Base-by-base conservation (phyloP, 2,329 filamentous ascomycete genomes). In the Fusarium mundagurra region DNA sequence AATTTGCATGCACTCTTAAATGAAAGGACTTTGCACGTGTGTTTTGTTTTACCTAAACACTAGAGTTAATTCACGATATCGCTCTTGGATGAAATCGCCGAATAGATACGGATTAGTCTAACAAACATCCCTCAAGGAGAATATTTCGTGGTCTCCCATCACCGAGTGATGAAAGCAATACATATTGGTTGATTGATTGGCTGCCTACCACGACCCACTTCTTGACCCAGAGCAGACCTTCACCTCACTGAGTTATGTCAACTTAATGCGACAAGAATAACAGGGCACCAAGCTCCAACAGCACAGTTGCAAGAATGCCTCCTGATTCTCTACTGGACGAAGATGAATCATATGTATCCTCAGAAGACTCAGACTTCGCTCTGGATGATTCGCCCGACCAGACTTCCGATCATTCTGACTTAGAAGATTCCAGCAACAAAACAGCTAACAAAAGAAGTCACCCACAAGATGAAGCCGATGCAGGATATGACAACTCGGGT, bases 341-440 rank as follows among this genome's bases (percentile, higher is more conserved):
- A 29, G 86, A 89, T 38, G 88, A 89, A 67, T 84, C 89, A 67
- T 94, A 94, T 77, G 89, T 87, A 22, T 93, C 92, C 4, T 91
- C 92, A 8, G 90, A 94, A 74, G 92, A 94, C 79, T 93, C 92
- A 16, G 92, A 94, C 79, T 94, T 94, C 71, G 88, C 91, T 31
- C 89, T 89, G n/a, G 90, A 90, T 51, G 85, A 85, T 24, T 86
- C 79, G 34, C 79, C 82, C n/a, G 85, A 85, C 38, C 86, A 84
- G 22, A 85, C 82, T 20, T 86, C 86, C 1, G 85, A 87, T 10
- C 84, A 83, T 17, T 88, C 88, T 10, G 90, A 88, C 64, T 87
- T 87, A 13, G 87, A 87, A 41, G 81, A 81, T 53, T 83, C 82
- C 24, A 76, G 70, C 29, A 76, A 79, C 41, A 79, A 79, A 57